Conservation (phyloP, 2,329 filamentous ascomycete species). For the Epicoccum nigrum region DNA sequence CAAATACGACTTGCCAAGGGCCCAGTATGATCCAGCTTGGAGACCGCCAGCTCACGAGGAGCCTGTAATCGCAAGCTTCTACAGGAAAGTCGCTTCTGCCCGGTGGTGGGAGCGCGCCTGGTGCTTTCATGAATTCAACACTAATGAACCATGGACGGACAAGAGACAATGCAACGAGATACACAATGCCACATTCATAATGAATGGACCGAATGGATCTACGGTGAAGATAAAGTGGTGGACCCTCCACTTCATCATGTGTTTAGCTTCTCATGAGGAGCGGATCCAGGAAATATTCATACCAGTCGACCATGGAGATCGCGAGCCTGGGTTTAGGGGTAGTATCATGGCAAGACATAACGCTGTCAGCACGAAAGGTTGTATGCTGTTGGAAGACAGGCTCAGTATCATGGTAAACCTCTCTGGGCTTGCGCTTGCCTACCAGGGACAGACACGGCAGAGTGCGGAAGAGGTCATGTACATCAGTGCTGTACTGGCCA, state of each 20-base stretch:
- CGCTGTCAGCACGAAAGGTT: conserved; percentile 15
- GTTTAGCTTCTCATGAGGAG: background rate
- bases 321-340: conserved; percentile 9
- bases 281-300: conserved; percentile 5
- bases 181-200: conserved; percentile 23
- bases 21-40: conserved; percentile 1
- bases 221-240: conserved; percentile 24
- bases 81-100: conserved; percentile 12
- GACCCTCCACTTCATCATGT: conserved; percentile 12
- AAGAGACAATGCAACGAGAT: conserved; percentile 12
- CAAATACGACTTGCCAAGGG: background rate
- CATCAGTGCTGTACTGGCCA: conserved; percentile 13
- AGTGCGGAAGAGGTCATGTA: conserved; percentile 18
- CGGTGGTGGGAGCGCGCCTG: conserved; percentile 26
- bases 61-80: conserved; percentile 7
- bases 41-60: conserved; percentile 1
- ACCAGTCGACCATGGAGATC: conserved; percentile 1
- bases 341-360: conserved; percentile 24
- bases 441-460: conserved; percentile 2
- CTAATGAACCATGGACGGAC: conserved; percentile 22
- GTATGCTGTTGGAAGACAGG: conserved; percentile 14
- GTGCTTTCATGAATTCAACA: conserved; percentile 26
- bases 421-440: conserved; percentile 21
- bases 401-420: conserved; percentile 26
- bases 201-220: conserved; percentile 16